Conservation (phyloP, 495 filamentous ascomycete species). For the Poronia punctata region DNA sequence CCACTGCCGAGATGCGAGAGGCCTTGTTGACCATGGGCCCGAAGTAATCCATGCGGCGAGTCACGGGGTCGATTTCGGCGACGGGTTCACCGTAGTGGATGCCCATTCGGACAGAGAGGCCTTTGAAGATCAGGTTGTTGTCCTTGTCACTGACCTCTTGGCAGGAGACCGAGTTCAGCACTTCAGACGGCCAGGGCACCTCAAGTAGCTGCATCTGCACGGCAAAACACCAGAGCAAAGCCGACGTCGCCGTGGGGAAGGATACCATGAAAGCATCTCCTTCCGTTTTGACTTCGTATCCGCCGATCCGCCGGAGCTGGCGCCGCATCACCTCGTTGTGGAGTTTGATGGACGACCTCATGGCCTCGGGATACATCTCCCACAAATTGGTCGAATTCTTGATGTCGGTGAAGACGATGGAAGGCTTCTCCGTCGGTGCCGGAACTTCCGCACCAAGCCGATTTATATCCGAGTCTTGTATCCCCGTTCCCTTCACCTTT, state of each 20-base stretch:
- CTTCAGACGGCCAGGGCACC: constrained; percentile 87
- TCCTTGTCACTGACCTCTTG: constrained; percentile 76
- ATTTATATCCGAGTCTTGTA: constrained; percentile 71
- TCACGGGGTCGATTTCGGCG: constrained; percentile 91
- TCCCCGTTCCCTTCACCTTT: constrained; percentile 64
- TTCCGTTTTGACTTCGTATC: constrained; percentile 99
- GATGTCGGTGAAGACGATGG: constrained; percentile 98
- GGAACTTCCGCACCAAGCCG: constrained; percentile 84
- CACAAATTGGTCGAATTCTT: constrained; percentile 97
- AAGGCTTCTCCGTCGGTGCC: constrained; percentile 80
- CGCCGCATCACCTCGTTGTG: constrained; percentile 95
- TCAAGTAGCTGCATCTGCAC: constrained; percentile 83
- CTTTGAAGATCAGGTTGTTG: constrained; percentile 82
- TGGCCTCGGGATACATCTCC: constrained; percentile 90
- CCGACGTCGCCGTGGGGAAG: constrained; percentile 89
- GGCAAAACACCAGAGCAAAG: constrained; percentile 91
- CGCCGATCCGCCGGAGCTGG: constrained; percentile 86
- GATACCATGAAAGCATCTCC: constrained; percentile 99
- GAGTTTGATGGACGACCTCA: constrained; percentile 90
- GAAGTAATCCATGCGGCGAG: constrained; percentile 98
- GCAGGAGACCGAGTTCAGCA: constrained; percentile 78
- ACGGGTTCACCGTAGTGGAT: constrained; percentile 93
- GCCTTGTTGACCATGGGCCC: constrained; percentile 98
- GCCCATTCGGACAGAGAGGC: constrained; percentile 94
- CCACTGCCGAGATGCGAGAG: constrained; percentile 82